phyloP scores from a whole-genome alignment of 352 stramenopile genomes.

The Phytophthora quininea region DNA sequence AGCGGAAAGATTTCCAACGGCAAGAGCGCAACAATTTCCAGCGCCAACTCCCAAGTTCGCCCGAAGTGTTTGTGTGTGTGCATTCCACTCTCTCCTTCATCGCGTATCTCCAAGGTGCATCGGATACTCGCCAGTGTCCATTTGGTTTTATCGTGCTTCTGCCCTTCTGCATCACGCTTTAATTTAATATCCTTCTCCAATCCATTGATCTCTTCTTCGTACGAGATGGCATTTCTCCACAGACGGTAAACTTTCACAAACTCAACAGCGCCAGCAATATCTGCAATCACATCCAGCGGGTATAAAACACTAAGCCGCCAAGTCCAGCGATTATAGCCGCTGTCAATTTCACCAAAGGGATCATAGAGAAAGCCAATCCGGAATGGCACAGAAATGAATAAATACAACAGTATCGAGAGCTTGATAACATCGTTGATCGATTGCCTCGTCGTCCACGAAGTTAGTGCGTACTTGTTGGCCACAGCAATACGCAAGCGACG shows the following conservation, averaged over 20 bases:
- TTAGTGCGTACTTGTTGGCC: slow-evolving; percentile 2
- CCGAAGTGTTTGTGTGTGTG: slow-evolving; percentile 5
- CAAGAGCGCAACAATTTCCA: slow-evolving; percentile 54
- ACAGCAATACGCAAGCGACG: not conserved
- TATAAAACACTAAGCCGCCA: slow-evolving; percentile 43
- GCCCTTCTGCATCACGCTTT: slow-evolving; percentile 35
- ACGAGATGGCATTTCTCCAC: slow-evolving; percentile 50
- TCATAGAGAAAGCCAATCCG: slow-evolving; percentile 67
- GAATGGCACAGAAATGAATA: slow-evolving; percentile 55
- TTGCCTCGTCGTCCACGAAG: slow-evolving; percentile 49
- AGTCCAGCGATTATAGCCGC: slow-evolving; percentile 35
- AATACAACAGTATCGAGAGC: slow-evolving; percentile 41
- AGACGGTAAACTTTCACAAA: slow-evolving; percentile 48
- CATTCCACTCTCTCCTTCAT: not conserved
- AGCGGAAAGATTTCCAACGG: slow-evolving; percentile 55
- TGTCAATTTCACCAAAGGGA: slow-evolving; percentile 30
- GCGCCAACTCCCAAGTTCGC: slow-evolving; percentile 34
- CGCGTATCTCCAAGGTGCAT: slow-evolving; percentile 15
- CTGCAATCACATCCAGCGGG: slow-evolving; percentile 46
- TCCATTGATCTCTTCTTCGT: slow-evolving; percentile 42
- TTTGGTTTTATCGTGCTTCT: slow-evolving; percentile 23
- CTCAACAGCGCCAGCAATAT: slow-evolving; percentile 46
- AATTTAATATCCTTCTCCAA: slow-evolving; percentile 68
- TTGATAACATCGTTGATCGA: slow-evolving; percentile 36
- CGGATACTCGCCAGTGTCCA: slow-evolving; percentile 55